Conservation (phyloP, 305 asterid genomes). For the Fraxinus latifolia region DNA sequence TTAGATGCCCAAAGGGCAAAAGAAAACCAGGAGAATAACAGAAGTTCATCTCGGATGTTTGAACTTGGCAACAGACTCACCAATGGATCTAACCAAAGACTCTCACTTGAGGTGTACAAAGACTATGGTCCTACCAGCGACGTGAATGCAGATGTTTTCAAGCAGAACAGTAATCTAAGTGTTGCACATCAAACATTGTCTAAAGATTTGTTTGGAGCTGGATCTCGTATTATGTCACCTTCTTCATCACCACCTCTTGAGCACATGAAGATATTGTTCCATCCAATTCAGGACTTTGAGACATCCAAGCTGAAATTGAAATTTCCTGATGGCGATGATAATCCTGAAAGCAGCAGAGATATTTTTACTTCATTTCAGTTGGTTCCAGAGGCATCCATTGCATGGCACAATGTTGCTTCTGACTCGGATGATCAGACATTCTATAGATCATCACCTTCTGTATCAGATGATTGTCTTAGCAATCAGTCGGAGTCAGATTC, state of each 20-base stretch:
- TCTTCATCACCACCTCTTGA: slow-evolving; percentile 84
- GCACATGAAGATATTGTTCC: slow-evolving; percentile 89
- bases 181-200: slow-evolving; percentile 34
- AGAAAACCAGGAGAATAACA: slow-evolving; percentile 37
- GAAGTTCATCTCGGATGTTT: slow-evolving; percentile 56
- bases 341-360: slow-evolving; percentile 44
- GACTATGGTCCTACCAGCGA: slow-evolving; percentile 28
- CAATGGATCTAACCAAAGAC: slow-evolving; percentile 49
- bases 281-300: slow-evolving; percentile 62
- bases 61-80: slow-evolving; percentile 51
- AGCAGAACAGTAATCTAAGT: slow-evolving; percentile 34
- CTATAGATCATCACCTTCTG: slow-evolving; percentile 71
- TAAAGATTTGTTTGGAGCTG: slow-evolving; percentile 41
- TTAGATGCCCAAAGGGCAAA: slow-evolving; percentile 26
- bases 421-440: slow-evolving; percentile 87
- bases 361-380: slow-evolving; percentile 87
- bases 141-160: slow-evolving; percentile 30
- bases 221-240: slow-evolving; percentile 61
- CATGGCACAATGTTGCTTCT: slow-evolving; percentile 50
- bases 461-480: slow-evolving; percentile 69
- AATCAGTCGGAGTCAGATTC: slow-evolving; percentile 67
- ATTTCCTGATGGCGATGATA: slow-evolving; percentile 58
- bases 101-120: slow-evolving; percentile 39
- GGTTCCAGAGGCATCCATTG: slow-evolving; percentile 64
- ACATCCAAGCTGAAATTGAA: slow-evolving; percentile 68